Evolutionary conservation across 352 stramenopile species (phyloP).

Genomic region (Aphanomyces euteiches): DNA sequence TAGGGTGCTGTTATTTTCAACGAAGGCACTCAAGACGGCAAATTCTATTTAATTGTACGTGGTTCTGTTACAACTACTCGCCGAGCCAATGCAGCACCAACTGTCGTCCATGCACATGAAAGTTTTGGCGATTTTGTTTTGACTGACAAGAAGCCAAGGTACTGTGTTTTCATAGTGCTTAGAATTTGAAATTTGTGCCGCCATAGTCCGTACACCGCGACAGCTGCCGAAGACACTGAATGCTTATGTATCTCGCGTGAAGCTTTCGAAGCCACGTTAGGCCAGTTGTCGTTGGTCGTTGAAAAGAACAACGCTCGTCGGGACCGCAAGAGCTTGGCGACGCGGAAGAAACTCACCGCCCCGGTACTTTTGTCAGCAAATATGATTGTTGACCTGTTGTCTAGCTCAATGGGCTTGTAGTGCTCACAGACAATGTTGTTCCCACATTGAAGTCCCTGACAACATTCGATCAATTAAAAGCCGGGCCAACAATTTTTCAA

Average conservation of each 20-base stretch:
- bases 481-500: conserved; percentile 70
- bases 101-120: conserved; percentile 49
- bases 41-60: conserved; percentile 85
- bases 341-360: conserved; percentile 48
- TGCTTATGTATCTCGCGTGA: conserved; percentile 84
- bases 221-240: conserved; percentile 66
- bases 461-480: conserved; percentile 58
- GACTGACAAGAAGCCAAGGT: neutral
- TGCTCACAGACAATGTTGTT: conserved; percentile 44
- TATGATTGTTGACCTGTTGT: neutral
- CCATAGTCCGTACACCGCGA: conserved; percentile 62
- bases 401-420: conserved; percentile 51
- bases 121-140: conserved; percentile 56
- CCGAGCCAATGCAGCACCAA: conserved; percentile 42
- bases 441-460: conserved; percentile 36
- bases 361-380: conserved; percentile 37
- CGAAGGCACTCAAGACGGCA: conserved; percentile 79
- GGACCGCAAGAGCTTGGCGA: conserved; percentile 61
- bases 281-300: conserved; percentile 70
- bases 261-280: conserved; percentile 63
- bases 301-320: conserved; percentile 81
- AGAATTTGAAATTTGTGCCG: neutral
- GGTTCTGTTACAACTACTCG: conserved; percentile 63
- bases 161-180: neutral
- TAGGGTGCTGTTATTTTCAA: conserved; percentile 82